phyloP scores from a whole-genome alignment of 208 protist genomes.

The Crithidia bombi region DNA sequence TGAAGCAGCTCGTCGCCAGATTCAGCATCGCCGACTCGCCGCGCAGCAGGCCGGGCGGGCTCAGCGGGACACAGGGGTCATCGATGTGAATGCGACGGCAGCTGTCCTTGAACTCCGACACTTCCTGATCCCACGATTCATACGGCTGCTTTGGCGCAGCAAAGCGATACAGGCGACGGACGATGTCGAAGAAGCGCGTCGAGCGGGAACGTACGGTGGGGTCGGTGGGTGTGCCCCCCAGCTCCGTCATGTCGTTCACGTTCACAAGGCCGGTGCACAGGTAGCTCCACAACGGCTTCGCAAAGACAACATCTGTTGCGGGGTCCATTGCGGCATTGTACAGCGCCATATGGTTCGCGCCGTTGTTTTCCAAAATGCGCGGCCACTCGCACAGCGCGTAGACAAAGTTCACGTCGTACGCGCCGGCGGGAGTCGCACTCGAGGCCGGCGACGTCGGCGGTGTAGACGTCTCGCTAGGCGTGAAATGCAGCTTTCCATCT shows the following conservation, averaged over 20 bases:
- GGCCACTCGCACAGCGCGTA: slow-evolving; percentile 59
- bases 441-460: slow-evolving; percentile 13
- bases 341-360: slow-evolving; percentile 41
- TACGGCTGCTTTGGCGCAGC: slow-evolving; percentile 55
- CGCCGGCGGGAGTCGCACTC: slow-evolving; percentile 20
- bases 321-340: slow-evolving; percentile 59
- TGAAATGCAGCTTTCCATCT: slow-evolving; percentile 44
- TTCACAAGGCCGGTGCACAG: slow-evolving; percentile 58
- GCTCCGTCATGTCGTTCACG: slow-evolving; percentile 15
- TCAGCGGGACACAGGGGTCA: slow-evolving; percentile 25
- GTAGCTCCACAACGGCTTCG: slow-evolving; percentile 71
- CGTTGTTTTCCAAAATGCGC: slow-evolving; percentile 44
- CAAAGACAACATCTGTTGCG: slow-evolving; percentile 69
- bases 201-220: slow-evolving; percentile 19
- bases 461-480: slow-evolving; percentile 13
- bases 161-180: slow-evolving; percentile 53
- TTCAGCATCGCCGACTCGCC: slow-evolving; percentile 47
- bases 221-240: slow-evolving; percentile 4
- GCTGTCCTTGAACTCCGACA: slow-evolving; percentile 78
- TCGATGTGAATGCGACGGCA: slow-evolving; percentile 65
- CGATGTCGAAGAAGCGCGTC: slow-evolving; percentile 65
- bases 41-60: slow-evolving; percentile 30
- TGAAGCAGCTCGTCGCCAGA: slow-evolving; percentile 54
- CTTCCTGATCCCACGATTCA: slow-evolving; percentile 64
- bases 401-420: slow-evolving; percentile 62